Evolutionary conservation across 495 filamentous ascomycete species (phyloP).

Genomic region (Penicillium cosmopolitanum): DNA sequence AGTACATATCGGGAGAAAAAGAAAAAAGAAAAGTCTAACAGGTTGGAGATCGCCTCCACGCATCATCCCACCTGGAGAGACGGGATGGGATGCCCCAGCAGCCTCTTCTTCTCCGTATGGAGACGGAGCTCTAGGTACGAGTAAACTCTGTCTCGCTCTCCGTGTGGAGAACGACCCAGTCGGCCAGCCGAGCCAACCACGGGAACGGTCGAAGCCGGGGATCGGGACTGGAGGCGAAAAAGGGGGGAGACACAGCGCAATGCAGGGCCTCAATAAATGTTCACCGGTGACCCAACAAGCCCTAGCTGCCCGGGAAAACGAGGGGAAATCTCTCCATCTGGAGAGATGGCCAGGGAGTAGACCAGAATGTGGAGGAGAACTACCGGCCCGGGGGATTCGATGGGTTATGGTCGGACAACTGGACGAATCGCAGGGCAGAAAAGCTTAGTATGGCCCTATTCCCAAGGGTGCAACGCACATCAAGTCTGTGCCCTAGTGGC

Average conservation of each 20-base stretch:
- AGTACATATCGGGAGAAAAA: constrained; percentile 3
- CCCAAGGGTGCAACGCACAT: constrained; percentile 8
- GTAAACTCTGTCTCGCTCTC: neutral
- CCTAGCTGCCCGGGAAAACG: constrained; percentile 10
- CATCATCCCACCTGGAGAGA: constrained; percentile 17
- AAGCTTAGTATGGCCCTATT: constrained; percentile 17
- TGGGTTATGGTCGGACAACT: constrained; percentile 14
- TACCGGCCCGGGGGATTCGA: constrained; percentile 21
- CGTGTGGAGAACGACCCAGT: constrained; percentile 11
- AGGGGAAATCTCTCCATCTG: constrained; percentile 13
- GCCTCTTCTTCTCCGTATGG: neutral
- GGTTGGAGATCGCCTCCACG: constrained; percentile 14
- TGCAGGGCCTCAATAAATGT: neutral
- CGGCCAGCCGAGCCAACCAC: constrained; percentile 14
- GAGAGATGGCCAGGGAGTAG: constrained; percentile 4
- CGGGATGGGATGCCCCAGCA: neutral
- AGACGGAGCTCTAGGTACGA: neutral
- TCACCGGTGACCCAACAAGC: constrained; percentile 22
- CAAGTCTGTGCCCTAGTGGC: neutral
- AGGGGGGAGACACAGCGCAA: neutral
- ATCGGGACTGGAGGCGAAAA: constrained; percentile 7
- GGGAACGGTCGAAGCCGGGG: constrained; percentile 5
- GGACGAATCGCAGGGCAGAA: constrained; percentile 17
- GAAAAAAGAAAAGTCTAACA: constrained; percentile 17
- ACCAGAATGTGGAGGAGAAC: constrained; percentile 24